Evolutionary conservation across 768 basidiomycete genomes (phyloP).

Genomic region (Lactarius psammicola): DNA sequence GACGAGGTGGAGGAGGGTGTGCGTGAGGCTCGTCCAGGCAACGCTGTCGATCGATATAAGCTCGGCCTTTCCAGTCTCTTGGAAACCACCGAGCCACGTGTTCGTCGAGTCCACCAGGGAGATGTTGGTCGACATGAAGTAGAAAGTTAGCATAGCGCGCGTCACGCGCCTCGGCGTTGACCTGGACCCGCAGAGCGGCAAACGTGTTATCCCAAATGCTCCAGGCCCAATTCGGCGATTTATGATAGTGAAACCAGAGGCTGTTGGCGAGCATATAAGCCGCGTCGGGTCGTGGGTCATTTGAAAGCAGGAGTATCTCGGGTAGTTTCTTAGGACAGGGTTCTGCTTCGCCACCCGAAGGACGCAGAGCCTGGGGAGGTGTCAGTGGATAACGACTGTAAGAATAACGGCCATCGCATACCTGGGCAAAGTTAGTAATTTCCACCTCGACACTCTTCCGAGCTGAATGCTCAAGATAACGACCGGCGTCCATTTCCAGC

Average conservation of each 20-base stretch:
- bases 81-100: slow-evolving; percentile 72
- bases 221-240: slow-evolving; percentile 71
- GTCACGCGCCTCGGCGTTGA: slow-evolving; percentile 50
- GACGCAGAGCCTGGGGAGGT: slow-evolving; percentile 41
- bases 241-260: slow-evolving; percentile 81
- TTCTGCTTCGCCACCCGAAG: slow-evolving; percentile 37
- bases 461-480: slow-evolving; percentile 51
- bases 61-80: slow-evolving; percentile 63
- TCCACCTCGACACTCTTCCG: slow-evolving; percentile 63
- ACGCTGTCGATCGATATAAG: slow-evolving; percentile 56
- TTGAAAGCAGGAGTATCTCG: slow-evolving; percentile 66
- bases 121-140: slow-evolving; percentile 70
- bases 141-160: slow-evolving; percentile 70
- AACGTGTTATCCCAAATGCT: slow-evolving; percentile 84
- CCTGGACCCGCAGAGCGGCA: slow-evolving; percentile 65
- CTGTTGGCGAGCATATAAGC: slow-evolving; percentile 70
- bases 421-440: slow-evolving; percentile 59
- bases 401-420: slow-evolving; percentile 35
- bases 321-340: slow-evolving; percentile 45
- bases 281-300: slow-evolving; percentile 56
- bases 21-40: slow-evolving; percentile 64
- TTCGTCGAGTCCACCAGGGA: slow-evolving; percentile 68
- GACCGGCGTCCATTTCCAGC: slow-evolving; percentile 61
- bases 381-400: not conserved
- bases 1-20: slow-evolving; percentile 61